Percentiles rank a stretch among this genome's conserved stretches.
These are phyloP conservation scores for Cyclotella kingstonii DNA, from an alignment of 108 stramenopile genomes.

Conservation along the genomic window DNA sequence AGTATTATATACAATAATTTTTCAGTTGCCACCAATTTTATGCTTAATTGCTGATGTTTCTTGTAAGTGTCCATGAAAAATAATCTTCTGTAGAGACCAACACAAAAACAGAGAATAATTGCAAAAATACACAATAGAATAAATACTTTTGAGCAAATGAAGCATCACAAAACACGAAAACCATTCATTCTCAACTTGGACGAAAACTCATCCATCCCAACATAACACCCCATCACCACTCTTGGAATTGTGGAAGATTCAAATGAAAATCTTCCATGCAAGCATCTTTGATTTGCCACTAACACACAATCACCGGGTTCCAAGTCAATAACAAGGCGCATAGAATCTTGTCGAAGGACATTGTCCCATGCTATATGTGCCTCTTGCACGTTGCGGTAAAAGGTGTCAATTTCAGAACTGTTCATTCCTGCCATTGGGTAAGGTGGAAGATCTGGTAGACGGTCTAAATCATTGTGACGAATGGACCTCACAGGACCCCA, in stretches of 20 bases:
- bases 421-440: constrained; percentile 8
- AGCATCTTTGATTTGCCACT: constrained; percentile 81
- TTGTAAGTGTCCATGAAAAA: no score
- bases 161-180: constrained; percentile 18
- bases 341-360: constrained; percentile 58
- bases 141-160: no score
- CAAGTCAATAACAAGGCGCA: constrained; percentile 69
- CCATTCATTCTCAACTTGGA: constrained; percentile 38
- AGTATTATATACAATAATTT: no score
- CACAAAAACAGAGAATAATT: no score
- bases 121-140: no score
- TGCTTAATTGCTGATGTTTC: no score
- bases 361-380: constrained; percentile 74
- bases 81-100: no score
- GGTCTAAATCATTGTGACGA: constrained; percentile 85
- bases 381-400: constrained; percentile 47
- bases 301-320: constrained; percentile 75
- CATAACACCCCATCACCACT: constrained; percentile 81
- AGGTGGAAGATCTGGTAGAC: constrained; percentile 78
- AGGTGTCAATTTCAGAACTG: constrained; percentile 46
- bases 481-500: constrained; percentile 55
- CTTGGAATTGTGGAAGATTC: constrained; percentile 42
- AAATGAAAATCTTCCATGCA: constrained; percentile 75
- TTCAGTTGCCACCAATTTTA: no score
- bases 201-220: constrained; percentile 44